Evolutionary conservation across 495 filamentous ascomycete genomes (phyloP), one percentile per base, ranked within the genome.

Genomic region (Xylaria curta): DNA sequence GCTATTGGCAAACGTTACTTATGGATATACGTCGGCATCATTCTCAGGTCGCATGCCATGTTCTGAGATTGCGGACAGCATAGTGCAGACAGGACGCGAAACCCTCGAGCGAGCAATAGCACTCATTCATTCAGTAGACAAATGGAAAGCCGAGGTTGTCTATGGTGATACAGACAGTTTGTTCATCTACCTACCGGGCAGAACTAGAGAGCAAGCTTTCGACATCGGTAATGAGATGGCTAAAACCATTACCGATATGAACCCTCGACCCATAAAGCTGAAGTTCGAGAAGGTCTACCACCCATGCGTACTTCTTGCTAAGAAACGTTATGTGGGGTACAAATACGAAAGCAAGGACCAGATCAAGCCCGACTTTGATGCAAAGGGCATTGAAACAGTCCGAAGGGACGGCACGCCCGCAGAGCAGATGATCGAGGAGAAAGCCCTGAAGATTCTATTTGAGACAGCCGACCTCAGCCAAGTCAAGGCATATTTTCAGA

Each of bases 221-320:
- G 87, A 91, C 70, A 95, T 98, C 47, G 97, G 96, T 17, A 87
- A 93, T 75, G 95, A 98, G 77, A 98, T 99, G 69, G 91, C 95
- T n/a, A 87, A 93, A 76, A 89, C 89, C 53, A 89, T 99, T 69
- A 99, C 97, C 0, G 85, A 93, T 64, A 91, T 92, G 83, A 99
- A 98, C 79, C 96, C 96, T 12, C 88, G 93, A 12, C 96, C 96
- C 0, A 84, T 99, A 66, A 98, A 97, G 81, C 90, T 99, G 70
- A 97, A 98, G 78, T 98, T 99, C 76, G 97, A 99, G 81, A 99
- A 99, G 76, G 96, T 99, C 15, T 99, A 99, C 80, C 91, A 94
- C 65, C 97, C 96, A 0, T 98, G 95, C 76, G 89, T 98, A 0
- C 87, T 99, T 4, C 88, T 99, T 0, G 94, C 97, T 31, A 99